phyloP scores from a whole-genome alignment of 1,284 basidiomycete genomes.

The Schizophyllum amplum region DNA sequence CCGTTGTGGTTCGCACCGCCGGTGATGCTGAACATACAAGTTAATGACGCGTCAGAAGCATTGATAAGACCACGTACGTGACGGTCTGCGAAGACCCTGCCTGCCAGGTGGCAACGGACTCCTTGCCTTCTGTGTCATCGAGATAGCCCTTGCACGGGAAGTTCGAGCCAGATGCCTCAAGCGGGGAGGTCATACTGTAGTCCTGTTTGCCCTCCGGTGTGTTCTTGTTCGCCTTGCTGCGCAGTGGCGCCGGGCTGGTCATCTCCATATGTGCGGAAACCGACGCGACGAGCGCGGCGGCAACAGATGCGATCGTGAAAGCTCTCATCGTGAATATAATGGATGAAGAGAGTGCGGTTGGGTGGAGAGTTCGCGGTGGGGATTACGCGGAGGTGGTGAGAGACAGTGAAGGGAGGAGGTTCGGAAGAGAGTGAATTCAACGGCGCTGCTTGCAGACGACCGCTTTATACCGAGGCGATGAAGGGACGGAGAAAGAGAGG shows the following conservation, averaged over 20 bases:
- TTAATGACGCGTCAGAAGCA: background rate
- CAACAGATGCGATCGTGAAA: background rate
- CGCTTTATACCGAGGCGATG: background rate
- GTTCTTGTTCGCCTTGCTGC: background rate
- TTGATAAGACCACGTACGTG: background rate
- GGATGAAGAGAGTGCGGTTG: no score
- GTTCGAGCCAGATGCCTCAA: background rate
- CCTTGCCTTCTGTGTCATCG: background rate
- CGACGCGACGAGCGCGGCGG: background rate
- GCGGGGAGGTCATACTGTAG: background rate
- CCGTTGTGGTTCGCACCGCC: background rate
- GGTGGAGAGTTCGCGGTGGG: conserved; percentile 12
- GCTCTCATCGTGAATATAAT: background rate
- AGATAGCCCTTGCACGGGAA: background rate
- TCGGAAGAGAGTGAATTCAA: background rate
- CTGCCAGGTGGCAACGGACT: background rate
- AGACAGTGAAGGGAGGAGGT: conserved; percentile 7
- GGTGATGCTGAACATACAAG: background rate
- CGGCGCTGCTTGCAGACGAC: background rate
- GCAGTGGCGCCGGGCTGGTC: background rate
- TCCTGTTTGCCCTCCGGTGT: background rate
- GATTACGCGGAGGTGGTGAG: conserved; percentile 3
- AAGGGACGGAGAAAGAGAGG: background rate
- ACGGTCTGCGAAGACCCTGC: background rate
- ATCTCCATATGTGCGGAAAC: background rate